Base-by-base conservation (phyloP, 2,329 filamentous ascomycete species). In the Harringtonia lauricola region DNA sequence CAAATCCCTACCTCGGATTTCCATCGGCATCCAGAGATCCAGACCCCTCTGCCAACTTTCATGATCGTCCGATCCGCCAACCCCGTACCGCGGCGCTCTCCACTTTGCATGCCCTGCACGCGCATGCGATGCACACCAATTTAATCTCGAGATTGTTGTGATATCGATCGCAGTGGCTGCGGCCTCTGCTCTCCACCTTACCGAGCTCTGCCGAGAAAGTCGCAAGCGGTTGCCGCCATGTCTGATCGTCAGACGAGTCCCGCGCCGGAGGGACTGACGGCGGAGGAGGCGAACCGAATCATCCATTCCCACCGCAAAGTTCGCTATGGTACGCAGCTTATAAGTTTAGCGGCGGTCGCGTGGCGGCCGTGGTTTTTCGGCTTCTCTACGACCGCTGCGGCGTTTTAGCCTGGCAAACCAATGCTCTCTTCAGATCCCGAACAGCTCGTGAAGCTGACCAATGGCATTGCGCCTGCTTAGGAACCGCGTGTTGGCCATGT, bases 281-380 rank as follows among this genome's bases (percentile, higher is more conserved):
- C 76, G 10, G 78, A 81, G 58, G 77, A 82, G 61, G 78, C 76
- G 50, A 81, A 67, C 57, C 74, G 76, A 53, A 81, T 82, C 62
- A 81, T 82, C 52, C 77, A 81, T 57, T 81, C 76, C 42, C 78
- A 81, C 57, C 74, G 78, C 51, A 82, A 82, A 60, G 78, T 82
- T 45, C 71, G 78, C 55, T 81, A 82, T 60, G 78, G 77, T 81
- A 68, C 58, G 75, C 12, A 36, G 24, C 8, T 35, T 35, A 9
- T 19, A 34, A 6, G 17, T 34, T n/a, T 9, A 15, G 33, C 33
- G 9, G 17, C 17, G 10, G 12, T 18, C 33, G n/a, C 33, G 33
- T 9, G 29, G 24, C 7, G 24, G 10, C 24, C 24, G 24, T 26
- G 10, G 24, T 26, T 26, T 18, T 8, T 21, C 35, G 35, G 35